Conservation (phyloP, 2,329 filamentous ascomycete genomes). For the Pezicula radicicola region DNA sequence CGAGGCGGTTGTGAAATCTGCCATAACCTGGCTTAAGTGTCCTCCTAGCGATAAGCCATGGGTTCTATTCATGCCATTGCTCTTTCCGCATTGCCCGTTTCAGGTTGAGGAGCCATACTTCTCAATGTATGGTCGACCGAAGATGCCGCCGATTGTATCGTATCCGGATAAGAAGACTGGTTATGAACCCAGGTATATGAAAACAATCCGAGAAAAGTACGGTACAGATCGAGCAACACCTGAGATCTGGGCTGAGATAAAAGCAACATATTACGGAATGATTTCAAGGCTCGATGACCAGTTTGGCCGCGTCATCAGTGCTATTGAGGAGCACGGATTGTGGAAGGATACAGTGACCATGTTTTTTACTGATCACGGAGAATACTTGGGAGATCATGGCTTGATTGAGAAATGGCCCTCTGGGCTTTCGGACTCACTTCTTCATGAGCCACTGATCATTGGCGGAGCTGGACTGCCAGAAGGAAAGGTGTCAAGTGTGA, state of each 20-base stretch:
- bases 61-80: constrained; percentile 39
- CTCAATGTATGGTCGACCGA: constrained; percentile 38
- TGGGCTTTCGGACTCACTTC: constrained; percentile 37
- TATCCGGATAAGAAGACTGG: constrained; percentile 31
- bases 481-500: constrained; percentile 29
- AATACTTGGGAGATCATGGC: constrained; percentile 44
- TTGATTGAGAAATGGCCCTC: constrained; percentile 48
- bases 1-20: constrained; percentile 37
- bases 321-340: constrained; percentile 29
- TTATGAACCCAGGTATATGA: constrained; percentile 40
- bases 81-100: constrained; percentile 45
- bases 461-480: constrained; percentile 37
- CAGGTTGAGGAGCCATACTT: constrained; percentile 46
- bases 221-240: constrained; percentile 36
- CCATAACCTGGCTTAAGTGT: constrained; percentile 39
- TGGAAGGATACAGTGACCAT: constrained; percentile 39
- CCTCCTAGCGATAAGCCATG: constrained; percentile 37
- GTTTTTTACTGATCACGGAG: constrained; percentile 43
- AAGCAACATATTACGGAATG: constrained; percentile 45
- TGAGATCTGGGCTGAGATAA: constrained; percentile 41
- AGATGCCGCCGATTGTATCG: constrained; percentile 17
- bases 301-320: constrained; percentile 37
- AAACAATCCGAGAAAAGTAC: constrained; percentile 34
- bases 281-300: constrained; percentile 42
- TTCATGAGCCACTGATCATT: constrained; percentile 41